Evolutionary conservation across 2,329 filamentous ascomycete species (phyloP).

Genomic region (Nemania sp.): DNA sequence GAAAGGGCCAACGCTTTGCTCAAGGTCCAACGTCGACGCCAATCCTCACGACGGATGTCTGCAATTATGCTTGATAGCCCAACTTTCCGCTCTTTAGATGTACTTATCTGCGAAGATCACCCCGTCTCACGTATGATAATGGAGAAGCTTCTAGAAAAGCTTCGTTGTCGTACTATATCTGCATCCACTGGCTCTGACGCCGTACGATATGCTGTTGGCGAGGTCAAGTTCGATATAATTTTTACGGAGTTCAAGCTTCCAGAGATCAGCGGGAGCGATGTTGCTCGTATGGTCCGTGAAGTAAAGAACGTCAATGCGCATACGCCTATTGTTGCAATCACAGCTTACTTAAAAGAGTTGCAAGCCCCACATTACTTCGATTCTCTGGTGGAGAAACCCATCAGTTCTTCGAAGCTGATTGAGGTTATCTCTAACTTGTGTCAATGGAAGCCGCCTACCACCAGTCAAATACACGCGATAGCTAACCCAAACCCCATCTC

Average conservation of each 20-base stretch:
- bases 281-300: constrained; percentile 96
- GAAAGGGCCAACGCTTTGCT: constrained; percentile 87
- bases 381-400: constrained; percentile 92
- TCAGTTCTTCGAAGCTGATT: constrained; percentile 85
- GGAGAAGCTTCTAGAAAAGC: constrained; percentile 94
- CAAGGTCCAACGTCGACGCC: constrained; percentile 89
- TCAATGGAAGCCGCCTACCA: constrained; percentile 83
- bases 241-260: constrained; percentile 97
- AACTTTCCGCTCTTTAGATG: constrained; percentile 85
- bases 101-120: constrained; percentile 96
- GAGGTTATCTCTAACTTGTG: constrained; percentile 87
- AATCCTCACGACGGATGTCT: constrained; percentile 91
- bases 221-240: constrained; percentile 98
- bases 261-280: constrained; percentile 91
- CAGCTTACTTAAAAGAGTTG: constrained; percentile 95
- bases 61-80: constrained; percentile 87
- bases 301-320: constrained; percentile 93
- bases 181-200: constrained; percentile 90
- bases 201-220: constrained; percentile 89
- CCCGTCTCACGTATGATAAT: constrained; percentile 98
- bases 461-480: constrained; percentile 48
- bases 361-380: constrained; percentile 96
- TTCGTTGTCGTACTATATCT: constrained; percentile 91
- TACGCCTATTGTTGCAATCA: constrained; percentile 95
- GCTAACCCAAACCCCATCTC: constrained; percentile 62